These are phyloP conservation scores for Phlegmacium glaucopus DNA, from an alignment of 768 basidiomycete species.

Conservation along the genomic window DNA sequence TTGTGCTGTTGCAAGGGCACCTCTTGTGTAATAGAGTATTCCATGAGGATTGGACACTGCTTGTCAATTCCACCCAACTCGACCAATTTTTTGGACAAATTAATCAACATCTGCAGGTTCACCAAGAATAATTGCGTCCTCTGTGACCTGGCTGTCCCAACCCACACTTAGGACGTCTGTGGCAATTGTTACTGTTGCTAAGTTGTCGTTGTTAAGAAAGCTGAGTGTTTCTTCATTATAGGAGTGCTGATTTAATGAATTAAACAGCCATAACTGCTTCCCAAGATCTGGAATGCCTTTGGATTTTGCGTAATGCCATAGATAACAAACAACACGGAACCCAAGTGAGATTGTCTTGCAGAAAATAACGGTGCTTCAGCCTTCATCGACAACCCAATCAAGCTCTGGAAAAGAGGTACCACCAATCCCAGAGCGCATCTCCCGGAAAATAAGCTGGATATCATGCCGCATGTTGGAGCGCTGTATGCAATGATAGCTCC, in stretches of 20 bases:
- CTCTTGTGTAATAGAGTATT: neutral
- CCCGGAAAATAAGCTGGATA: constrained; percentile 20
- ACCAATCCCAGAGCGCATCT: constrained; percentile 12
- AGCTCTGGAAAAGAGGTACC: constrained; percentile 20
- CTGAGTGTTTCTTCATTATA: constrained; percentile 7
- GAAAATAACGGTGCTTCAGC: constrained; percentile 23
- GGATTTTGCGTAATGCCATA: constrained; percentile 8
- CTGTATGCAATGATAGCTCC: constrained; percentile 17
- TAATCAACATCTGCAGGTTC: constrained; percentile 11
- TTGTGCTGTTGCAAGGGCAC: neutral
- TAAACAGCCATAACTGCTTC: constrained; percentile 11
- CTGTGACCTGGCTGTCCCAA: constrained; percentile 11
- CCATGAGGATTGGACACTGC: neutral
- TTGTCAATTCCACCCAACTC: neutral
- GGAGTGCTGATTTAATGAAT: constrained; percentile 8
- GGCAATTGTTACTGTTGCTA: constrained; percentile 9
- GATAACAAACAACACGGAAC: constrained; percentile 17
- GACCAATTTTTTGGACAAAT: constrained; percentile 15
- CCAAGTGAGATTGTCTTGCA: constrained; percentile 21
- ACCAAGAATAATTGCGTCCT: constrained; percentile 12
- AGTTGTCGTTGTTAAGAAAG: constrained; percentile 9
- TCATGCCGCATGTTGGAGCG: constrained; percentile 22
- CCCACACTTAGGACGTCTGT: constrained; percentile 16
- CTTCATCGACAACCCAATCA: constrained; percentile 20
- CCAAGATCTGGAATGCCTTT: neutral